Percentiles rank a stretch among this genome's conserved stretches.
phyloP scores from a whole-genome alignment of 2,329 filamentous ascomycete species.

The Fonsecaea pedrosoi region DNA sequence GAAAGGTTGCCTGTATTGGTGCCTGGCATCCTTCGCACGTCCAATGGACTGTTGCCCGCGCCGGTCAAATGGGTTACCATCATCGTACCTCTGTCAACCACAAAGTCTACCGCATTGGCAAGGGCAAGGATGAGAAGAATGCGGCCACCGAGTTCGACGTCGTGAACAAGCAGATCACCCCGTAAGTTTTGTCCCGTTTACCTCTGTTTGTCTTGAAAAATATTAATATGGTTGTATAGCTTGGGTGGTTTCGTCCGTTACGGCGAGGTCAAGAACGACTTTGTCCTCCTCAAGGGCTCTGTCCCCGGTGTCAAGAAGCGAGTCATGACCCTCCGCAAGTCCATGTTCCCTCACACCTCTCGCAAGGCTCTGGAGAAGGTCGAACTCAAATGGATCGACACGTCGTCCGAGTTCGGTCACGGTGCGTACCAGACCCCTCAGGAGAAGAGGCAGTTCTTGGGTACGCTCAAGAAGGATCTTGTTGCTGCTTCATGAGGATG shows the following conservation, averaged over 20 bases:
- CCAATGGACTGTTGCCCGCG: slow-evolving; percentile 99
- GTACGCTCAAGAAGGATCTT: slow-evolving; percentile 99
- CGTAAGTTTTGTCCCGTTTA: slow-evolving; percentile 70
- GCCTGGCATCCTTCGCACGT: slow-evolving; percentile 99
- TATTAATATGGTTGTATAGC: slow-evolving; percentile 60
- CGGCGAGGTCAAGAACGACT: slow-evolving; percentile 99
- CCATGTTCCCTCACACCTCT: slow-evolving; percentile 96
- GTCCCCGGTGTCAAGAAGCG: slow-evolving; percentile 99
- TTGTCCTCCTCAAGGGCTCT: slow-evolving; percentile 95
- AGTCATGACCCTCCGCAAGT: slow-evolving; percentile 98
- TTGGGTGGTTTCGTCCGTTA: slow-evolving; percentile 99
- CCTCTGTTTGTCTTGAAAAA: slow-evolving; percentile 4
- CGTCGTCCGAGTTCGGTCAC: slow-evolving; percentile 99
- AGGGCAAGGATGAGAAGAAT: slow-evolving; percentile 87
- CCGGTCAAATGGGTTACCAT: slow-evolving; percentile 99
- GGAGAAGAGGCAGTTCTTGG: slow-evolving; percentile 97
- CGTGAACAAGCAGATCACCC: slow-evolving; percentile 99
- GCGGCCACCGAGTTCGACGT: slow-evolving; percentile 94
- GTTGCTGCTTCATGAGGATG: slow-evolving; percentile 60
- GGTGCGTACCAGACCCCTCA: slow-evolving; percentile 98
- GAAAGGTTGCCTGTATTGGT: slow-evolving; percentile 99
- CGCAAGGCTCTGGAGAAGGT: slow-evolving; percentile 98
- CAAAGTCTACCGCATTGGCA: slow-evolving; percentile 99
- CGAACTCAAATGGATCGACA: slow-evolving; percentile 99
- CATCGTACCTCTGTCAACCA: slow-evolving; percentile 99